Evolutionary conservation across 1,284 basidiomycete species (phyloP), one percentile per base, ranked within the genome.

Genomic region (Singerocomus inundabilis): DNA sequence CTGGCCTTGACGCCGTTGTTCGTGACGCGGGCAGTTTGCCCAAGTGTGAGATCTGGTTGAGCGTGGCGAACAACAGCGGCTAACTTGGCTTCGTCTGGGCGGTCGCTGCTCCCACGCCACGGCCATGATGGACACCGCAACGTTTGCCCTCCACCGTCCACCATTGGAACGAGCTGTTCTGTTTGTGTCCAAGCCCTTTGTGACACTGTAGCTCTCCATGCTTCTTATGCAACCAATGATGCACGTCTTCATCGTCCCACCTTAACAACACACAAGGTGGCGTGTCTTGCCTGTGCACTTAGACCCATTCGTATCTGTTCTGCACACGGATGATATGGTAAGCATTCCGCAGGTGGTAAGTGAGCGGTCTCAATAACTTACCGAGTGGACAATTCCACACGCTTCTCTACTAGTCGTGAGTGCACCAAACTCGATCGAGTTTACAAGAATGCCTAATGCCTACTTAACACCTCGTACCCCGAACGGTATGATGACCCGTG

Each of bases 61-160:
- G 53, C 31, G 48, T 43, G 57, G 59, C 48, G 51, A 46, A 56
- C 55, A 45, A 31, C 33, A 30, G n/a, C n/a, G n/a, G n/a, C n/a
- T n/a, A n/a, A 26, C 35, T 15, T 26, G 32, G 16, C 6, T 13
- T 18, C 26, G 35, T 16, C 12, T 25, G 3, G 25, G 1, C 15
- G 15, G 29, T 25, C 28, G n/a, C 26, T 21, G 8, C 41, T 61
- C 60, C 63, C 60, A 61, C 60, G 60, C 60, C 60, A 61, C 59
- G 32, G 39, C 6, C 53, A 53, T 29, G 15, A 10, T 33, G 28
- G 11, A 38, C 35, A 13, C 48, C 44, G 30, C 53, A 55, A n/a
- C 44, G 35, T 45, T 35, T 12, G 24, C 37, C 3, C 26, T 12
- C 7, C 9, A 15, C 39, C 7, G 9, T 52, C 16, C 39, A 29